These are phyloP conservation scores for Spathaspora gorwiae DNA, from an alignment of 805 yeast species.

Conservation along the genomic window DNA sequence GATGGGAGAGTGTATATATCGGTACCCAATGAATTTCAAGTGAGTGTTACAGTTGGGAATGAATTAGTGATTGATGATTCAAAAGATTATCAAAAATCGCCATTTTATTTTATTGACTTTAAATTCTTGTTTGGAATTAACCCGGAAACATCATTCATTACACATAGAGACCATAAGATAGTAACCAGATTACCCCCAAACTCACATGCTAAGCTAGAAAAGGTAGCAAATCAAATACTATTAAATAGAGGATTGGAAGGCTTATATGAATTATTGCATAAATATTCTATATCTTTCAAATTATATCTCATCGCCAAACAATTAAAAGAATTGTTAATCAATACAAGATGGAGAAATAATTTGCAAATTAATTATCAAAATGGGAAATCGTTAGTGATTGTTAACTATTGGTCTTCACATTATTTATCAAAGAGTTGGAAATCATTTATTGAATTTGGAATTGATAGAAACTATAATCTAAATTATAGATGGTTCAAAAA, in stretches of 20 bases:
- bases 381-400: constrained; percentile 47
- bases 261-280: constrained; percentile 52
- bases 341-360: constrained; percentile 55
- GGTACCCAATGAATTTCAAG: constrained; percentile 60
- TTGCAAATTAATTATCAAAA: constrained; percentile 55
- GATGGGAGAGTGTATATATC: constrained; percentile 75
- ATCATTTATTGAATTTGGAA: constrained; percentile 59
- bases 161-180: constrained; percentile 22
- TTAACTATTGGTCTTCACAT: constrained; percentile 59
- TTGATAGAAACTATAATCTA: constrained; percentile 44
- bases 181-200: constrained; percentile 27
- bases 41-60: constrained; percentile 66
- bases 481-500: constrained; percentile 62
- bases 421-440: constrained; percentile 42
- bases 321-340: constrained; percentile 40
- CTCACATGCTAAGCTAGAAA: constrained; percentile 45
- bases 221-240: constrained; percentile 50
- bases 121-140: constrained; percentile 53
- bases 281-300: constrained; percentile 61
- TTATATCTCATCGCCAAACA: constrained; percentile 57
- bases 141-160: constrained; percentile 29
- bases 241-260: constrained; percentile 44
- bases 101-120: constrained; percentile 76
- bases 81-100: constrained; percentile 45
- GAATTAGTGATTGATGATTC: constrained; percentile 44